Conservation (phyloP, 1,139 yeast species). For the Suhomyces maxii region DNA sequence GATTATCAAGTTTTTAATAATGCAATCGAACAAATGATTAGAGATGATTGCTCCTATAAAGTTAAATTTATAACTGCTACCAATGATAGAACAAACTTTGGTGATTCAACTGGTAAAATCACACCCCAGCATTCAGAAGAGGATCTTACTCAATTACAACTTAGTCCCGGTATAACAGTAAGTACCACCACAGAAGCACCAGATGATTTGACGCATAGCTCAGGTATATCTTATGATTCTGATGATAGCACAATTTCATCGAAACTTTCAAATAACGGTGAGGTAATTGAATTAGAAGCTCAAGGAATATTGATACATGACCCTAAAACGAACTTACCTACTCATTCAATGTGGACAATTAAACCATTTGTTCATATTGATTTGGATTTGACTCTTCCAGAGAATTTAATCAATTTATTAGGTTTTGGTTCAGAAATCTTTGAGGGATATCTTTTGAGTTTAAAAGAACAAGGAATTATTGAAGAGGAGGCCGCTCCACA, state of each 20-base stretch:
- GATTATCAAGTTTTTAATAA: conserved; percentile 69
- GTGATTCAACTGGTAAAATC: conserved; percentile 19
- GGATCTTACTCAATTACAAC: conserved; percentile 8
- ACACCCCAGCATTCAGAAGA: conserved; percentile 31
- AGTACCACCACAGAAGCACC: neutral
- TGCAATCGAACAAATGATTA: conserved; percentile 70
- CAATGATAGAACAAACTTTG: conserved; percentile 24
- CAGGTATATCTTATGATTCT: conserved; percentile 10
- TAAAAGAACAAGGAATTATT: conserved; percentile 60
- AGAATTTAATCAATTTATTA: conserved; percentile 62
- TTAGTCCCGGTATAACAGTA: neutral
- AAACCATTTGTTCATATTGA: conserved; percentile 71
- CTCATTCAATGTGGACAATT: conserved; percentile 92
- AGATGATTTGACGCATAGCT: conserved; percentile 5
- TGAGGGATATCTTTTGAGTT: conserved; percentile 65
- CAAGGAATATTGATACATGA: conserved; percentile 93
- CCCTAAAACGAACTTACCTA: conserved; percentile 55
- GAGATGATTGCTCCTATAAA: conserved; percentile 74
- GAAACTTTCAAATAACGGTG: conserved; percentile 54
- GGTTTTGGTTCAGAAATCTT: conserved; percentile 91
- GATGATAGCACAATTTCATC: conserved; percentile 27
- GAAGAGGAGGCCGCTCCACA: conserved; percentile 69
- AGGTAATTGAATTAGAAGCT: conserved; percentile 77
- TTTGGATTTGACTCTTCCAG: conserved; percentile 66
- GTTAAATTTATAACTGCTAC: conserved; percentile 69